A percentile compares a stretch with the other conserved stretches of the same genome.
These are phyloP conservation scores for Wickerhamiella spandovensis DNA, from an alignment of 805 yeast genomes.

Conservation along the genomic window DNA sequence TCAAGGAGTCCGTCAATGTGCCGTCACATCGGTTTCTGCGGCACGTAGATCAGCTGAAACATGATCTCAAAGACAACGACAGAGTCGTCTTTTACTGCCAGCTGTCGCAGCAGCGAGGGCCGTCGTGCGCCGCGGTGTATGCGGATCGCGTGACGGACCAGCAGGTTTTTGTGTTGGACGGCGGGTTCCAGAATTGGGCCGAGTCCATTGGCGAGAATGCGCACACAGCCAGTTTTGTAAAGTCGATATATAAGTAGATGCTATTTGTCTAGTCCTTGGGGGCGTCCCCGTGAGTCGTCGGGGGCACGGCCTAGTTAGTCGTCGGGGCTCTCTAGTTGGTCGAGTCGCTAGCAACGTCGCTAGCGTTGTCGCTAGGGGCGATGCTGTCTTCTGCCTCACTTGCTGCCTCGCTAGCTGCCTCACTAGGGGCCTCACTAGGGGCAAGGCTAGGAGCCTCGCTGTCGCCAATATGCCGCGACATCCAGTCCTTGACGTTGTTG, in stretches of 20 bases:
- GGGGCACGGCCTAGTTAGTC: neutral
- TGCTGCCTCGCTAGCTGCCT: neutral
- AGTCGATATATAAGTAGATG: neutral
- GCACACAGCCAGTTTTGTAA: slow-evolving; percentile 39
- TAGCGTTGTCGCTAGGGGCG: neutral
- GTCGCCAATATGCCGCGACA: slow-evolving; percentile 18
- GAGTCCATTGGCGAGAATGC: slow-evolving; percentile 52
- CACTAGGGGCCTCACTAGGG: slow-evolving; percentile 4
- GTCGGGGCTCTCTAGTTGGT: neutral
- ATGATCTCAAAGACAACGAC: slow-evolving; percentile 26
- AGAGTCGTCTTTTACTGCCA: slow-evolving; percentile 84
- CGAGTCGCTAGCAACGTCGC: neutral
- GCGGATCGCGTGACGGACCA: slow-evolving; percentile 25
- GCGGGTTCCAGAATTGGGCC: slow-evolving; percentile 86
- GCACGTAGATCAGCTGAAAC: slow-evolving; percentile 29
- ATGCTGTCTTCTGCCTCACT: neutral
- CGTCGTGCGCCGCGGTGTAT: slow-evolving; percentile 62
- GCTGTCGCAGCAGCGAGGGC: slow-evolving; percentile 83
- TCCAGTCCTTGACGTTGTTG: slow-evolving; percentile 26
- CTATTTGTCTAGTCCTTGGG: neutral
- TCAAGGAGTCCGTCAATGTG: slow-evolving; percentile 39
- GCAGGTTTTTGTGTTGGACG: slow-evolving; percentile 57
- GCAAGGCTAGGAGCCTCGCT: slow-evolving; percentile 8
- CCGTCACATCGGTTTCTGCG: slow-evolving; percentile 37
- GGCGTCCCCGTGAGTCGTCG: neutral